Percentiles rank a stretch among this genome's conserved stretches.
Conservation (phyloP, 2,329 filamentous ascomycete species). For the Fusarium sacchari region DNA sequence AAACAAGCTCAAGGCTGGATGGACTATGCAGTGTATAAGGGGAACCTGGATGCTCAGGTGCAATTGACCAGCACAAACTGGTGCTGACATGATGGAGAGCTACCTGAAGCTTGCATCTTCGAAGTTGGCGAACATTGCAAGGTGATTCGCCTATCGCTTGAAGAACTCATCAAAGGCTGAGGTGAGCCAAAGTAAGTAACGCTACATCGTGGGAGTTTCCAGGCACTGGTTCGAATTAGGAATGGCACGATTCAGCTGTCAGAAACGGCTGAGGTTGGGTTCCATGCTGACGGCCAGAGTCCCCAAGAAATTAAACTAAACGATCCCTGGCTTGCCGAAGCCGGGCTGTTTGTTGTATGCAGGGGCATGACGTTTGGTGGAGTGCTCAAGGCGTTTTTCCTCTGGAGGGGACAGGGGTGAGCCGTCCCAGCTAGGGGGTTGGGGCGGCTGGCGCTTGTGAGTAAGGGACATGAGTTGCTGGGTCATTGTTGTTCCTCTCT, state of each 20-base stretch:
- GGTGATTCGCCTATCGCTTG: constrained; percentile 10
- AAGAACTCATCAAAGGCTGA: constrained; percentile 6
- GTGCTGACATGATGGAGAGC: constrained; percentile 13
- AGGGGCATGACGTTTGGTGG: constrained; percentile 31
- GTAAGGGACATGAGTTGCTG: background rate
- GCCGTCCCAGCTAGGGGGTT: background rate
- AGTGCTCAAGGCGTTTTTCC: constrained; percentile 30
- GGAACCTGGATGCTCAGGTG: background rate
- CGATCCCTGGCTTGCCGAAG: constrained; percentile 14
- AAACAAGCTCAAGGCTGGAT: background rate
- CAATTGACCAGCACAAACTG: constrained; percentile 5
- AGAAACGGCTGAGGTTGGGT: constrained; percentile 20
- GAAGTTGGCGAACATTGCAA: background rate
- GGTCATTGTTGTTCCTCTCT: background rate
- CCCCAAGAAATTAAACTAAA: constrained; percentile 16
- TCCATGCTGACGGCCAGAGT: constrained; percentile 7
- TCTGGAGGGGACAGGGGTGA: background rate
- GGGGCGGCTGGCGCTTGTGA: constrained; percentile 11
- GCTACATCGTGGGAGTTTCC: background rate
- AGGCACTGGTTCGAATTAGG: background rate
- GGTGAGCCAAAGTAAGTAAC: constrained; percentile 18
- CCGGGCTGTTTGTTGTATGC: constrained; percentile 2
- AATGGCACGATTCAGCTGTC: constrained; percentile 5
- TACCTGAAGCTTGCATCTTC: constrained; percentile 14
- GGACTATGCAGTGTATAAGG: constrained; percentile 4